phyloP scores from a whole-genome alignment of 352 stramenopile genomes.

The Elongisporangium prolatum region DNA sequence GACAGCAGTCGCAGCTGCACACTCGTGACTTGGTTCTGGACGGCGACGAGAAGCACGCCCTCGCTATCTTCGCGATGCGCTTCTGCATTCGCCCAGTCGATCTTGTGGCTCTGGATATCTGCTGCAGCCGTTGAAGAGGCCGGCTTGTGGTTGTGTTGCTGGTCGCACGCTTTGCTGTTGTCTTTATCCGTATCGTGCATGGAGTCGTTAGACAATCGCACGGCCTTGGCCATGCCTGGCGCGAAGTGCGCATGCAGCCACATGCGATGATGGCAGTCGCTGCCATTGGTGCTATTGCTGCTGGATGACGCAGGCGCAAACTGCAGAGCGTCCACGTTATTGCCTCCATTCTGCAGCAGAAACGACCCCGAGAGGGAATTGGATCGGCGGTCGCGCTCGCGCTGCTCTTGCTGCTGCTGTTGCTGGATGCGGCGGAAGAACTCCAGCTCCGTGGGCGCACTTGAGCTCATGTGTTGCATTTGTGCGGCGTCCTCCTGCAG shows the following conservation, averaged over 20 bases:
- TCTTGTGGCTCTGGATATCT: not conserved
- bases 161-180: conserved; percentile 20
- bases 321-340: conserved; percentile 6
- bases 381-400: not conserved
- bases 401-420: conserved; percentile 1
- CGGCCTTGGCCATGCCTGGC: conserved; percentile 45
- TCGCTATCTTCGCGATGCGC: conserved; percentile 27
- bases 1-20: conserved; percentile 53
- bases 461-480: conserved; percentile 2
- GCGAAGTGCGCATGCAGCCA: conserved; percentile 49
- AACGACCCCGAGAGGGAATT: conserved; percentile 16
- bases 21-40: conserved; percentile 49
- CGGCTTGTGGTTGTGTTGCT: conserved; percentile 17
- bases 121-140: not conserved
- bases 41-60: conserved; percentile 36
- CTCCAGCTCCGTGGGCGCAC: not conserved
- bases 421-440: not conserved
- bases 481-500: not conserved
- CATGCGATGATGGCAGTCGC: conserved; percentile 11
- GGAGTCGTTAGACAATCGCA: conserved; percentile 15
- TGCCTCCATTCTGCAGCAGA: conserved; percentile 21
- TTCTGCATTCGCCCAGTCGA: not conserved
- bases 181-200: conserved; percentile 36
- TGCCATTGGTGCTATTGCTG: not conserved
- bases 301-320: not conserved